Evolutionary conservation across 768 basidiomycete species (phyloP).

Genomic region (Hygrocybe coccinea): DNA sequence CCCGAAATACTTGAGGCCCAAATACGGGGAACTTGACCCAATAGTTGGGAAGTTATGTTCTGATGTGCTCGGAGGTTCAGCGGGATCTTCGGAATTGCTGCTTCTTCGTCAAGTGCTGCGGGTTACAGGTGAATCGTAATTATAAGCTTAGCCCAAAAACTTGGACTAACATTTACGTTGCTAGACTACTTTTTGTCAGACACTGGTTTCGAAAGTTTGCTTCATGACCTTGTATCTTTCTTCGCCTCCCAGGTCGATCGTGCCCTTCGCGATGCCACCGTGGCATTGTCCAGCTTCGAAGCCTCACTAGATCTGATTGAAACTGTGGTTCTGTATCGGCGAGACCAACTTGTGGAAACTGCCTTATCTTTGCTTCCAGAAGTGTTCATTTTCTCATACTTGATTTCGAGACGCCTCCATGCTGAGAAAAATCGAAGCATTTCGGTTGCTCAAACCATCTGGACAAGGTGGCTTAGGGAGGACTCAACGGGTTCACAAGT

Average conservation of each 20-base stretch:
- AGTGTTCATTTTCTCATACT: conserved; percentile 45
- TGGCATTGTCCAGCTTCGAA: conserved; percentile 20
- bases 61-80: conserved; percentile 29
- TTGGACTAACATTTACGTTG: not conserved
- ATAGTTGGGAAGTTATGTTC: conserved; percentile 38
- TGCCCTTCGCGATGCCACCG: conserved; percentile 27
- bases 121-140: conserved; percentile 37
- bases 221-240: conserved; percentile 30
- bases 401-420: conserved; percentile 37
- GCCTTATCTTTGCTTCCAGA: conserved; percentile 32
- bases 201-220: conserved; percentile 30
- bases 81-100: conserved; percentile 23
- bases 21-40: conserved; percentile 41
- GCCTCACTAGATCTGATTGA: conserved; percentile 32
- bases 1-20: conserved; percentile 44
- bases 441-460: conserved; percentile 29
- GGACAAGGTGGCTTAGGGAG: conserved; percentile 30
- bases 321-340: conserved; percentile 21
- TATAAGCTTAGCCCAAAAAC: not conserved
- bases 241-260: conserved; percentile 35
- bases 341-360: conserved; percentile 7
- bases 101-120: conserved; percentile 38
- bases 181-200: conserved; percentile 35
- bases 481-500: conserved; percentile 19
- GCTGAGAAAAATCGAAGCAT: conserved; percentile 23